Evolutionary conservation across 2,329 filamentous ascomycete genomes (phyloP).

Genomic region (Fusarium continuum): DNA sequence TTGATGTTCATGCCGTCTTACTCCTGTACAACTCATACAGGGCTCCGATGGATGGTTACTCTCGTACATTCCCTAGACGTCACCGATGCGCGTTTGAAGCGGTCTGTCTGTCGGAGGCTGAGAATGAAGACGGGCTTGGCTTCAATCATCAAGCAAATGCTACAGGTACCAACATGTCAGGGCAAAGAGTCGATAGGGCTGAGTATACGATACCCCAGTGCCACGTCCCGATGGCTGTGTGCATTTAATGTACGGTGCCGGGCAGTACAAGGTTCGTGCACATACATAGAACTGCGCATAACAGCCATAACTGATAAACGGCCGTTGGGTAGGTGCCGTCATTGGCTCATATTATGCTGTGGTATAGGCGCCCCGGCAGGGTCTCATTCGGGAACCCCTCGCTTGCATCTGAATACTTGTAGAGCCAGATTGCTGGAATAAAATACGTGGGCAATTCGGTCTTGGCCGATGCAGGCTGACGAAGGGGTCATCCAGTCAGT

Average conservation of each 20-base stretch:
- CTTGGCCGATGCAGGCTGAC: constrained; percentile 42
- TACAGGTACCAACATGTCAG: constrained; percentile 9
- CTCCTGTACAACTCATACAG: constrained; percentile 10
- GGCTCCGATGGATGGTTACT: neutral
- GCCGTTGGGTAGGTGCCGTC: constrained; percentile 18
- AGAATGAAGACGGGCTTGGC: constrained; percentile 7
- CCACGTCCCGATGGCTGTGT: constrained; percentile 39
- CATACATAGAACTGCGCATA: constrained; percentile 28
- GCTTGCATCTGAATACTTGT: constrained; percentile 28
- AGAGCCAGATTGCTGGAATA: constrained; percentile 36
- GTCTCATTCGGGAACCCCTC: constrained; percentile 37
- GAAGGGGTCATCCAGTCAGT: constrained; percentile 27
- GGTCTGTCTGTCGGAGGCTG: neutral
- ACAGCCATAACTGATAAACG: constrained; percentile 25
- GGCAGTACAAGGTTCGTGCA: constrained; percentile 24
- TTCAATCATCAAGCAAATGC: constrained; percentile 9
- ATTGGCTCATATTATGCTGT: constrained; percentile 20
- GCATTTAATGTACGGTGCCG: constrained; percentile 13
- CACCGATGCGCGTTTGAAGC: neutral
- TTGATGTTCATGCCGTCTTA: constrained; percentile 14
- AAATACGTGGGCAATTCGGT: constrained; percentile 28
- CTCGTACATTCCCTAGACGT: neutral
- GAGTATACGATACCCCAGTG: constrained; percentile 35
- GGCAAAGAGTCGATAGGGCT: constrained; percentile 39
- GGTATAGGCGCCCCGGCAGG: constrained; percentile 16